Base-by-base conservation (phyloP, 768 basidiomycete species). In the Brasilioporus rufonigricans region DNA sequence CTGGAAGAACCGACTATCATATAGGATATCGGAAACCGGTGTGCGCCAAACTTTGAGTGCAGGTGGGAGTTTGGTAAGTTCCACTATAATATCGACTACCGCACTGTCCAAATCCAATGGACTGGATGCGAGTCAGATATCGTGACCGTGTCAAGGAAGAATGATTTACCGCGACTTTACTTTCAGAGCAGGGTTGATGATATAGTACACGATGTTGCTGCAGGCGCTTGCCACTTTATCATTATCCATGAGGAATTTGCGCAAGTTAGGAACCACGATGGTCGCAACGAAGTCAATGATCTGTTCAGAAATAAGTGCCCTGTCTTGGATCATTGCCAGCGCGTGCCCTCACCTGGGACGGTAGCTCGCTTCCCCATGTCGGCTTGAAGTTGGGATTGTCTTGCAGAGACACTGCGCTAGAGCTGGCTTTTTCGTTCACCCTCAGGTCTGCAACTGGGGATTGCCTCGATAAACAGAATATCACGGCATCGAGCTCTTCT, bases 1-100 rank as follows among this genome's bases (percentile, higher is more conserved):
- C 64, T 86, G 90, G 77, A 99, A 99, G 60, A 98, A 80, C 44
- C 92, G 81, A 60, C 80, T 84, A 68, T 99, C 97, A 62, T 84
- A 86, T 56, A 98, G 77, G 1, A 90, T 80, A 39, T 99, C 97
- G 1, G 77, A 70, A 13, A 98, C 85, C 11, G 86, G 84, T 0
- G 81, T 74, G 48, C 86, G 80, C 97, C 97, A 99, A 8, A 89
- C 81, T 65, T 93, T 97, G 55, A 88, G 70, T 4, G 91, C 83
- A 5, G 82, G 77, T 9, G 90, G 86, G 48, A 94, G 80, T 55
- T 79, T 83, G 5, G 89, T 80, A 82, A 98, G 86, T 65, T 92
- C 92, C 32, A 77, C 70, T 19, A 98, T 72, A 10, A 95, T 84
- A 3, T 81, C 75, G 5, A 93, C 73, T 9, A 91, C 76, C 6